Evolutionary conservation across 2,329 filamentous ascomycete genomes (phyloP), one percentile per base, ranked within the genome.

Genomic region (Sarocladiaceae sp.): DNA sequence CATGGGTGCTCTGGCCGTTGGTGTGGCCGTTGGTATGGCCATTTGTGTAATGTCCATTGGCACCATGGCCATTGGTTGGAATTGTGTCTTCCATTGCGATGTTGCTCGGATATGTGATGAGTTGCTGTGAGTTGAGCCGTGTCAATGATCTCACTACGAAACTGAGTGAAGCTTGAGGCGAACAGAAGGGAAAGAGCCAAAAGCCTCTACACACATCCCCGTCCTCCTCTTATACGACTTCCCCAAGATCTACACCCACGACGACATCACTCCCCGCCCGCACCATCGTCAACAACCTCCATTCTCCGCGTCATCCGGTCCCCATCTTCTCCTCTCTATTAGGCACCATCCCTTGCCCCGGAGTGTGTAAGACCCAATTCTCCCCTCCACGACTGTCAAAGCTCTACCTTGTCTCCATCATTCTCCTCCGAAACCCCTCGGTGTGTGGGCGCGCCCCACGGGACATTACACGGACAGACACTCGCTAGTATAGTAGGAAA

Each of bases 231-330:
- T 46, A 23, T 23, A 23, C 33, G 5, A 23, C 13, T 11, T 48
- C 17, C 29, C 8, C 29, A 12, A 48, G 26, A 48, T 48, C 26
- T 33, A 33, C 44, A 15, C 25, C 15, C n/a, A n/a, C 44, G 4
- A n/a, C 25, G 3, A 48, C 25, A n/a, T 29, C 15, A 13, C 22
- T 18, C 26, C 10, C n/a, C 11, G 26, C 25, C 13, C 40, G 20
- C 37, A 40, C 33, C 15, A 36, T 36, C 15, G 37, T 40, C 15
- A 4, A 20, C n/a, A 40, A 40, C 20, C 37, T 46, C 25, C 40
- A 4, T 48, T 48, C 44, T 48, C 44, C 44, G 44, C 44, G 44
- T 48, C 44, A 48, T 48, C 25, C 44, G 44, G 37, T 12, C 7
- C 18, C 35, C 17, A 7, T 46, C 17, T 13, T 10, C 15, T 31